phyloP scores from a whole-genome alignment of 495 filamentous ascomycete genomes.

The Trichoderma asperelloides region DNA sequence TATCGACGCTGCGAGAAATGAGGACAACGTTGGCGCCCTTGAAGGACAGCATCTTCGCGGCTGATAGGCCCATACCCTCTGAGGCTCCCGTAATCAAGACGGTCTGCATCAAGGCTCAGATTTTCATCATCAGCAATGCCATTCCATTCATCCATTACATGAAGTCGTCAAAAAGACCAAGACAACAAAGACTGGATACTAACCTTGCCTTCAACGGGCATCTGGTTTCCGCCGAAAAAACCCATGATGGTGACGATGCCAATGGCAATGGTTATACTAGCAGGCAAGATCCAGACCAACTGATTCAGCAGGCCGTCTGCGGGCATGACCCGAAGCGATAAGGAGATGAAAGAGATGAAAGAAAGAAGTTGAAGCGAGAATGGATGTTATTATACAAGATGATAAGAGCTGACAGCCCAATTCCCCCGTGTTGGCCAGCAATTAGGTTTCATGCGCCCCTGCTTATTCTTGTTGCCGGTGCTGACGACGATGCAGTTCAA shows the following conservation, averaged over 20 bases:
- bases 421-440: neutral
- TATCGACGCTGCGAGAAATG: conserved; percentile 64
- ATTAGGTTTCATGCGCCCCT: too few species aligned
- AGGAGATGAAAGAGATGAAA: neutral
- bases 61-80: conserved; percentile 77
- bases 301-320: neutral
- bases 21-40: conserved; percentile 86
- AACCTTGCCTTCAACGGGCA: conserved; percentile 75
- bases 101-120: conserved; percentile 41
- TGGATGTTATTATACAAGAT: neutral
- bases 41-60: conserved; percentile 60
- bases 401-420: neutral
- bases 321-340: neutral
- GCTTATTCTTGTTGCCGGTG: neutral
- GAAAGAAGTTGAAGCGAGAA: neutral
- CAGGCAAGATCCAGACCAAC: neutral
- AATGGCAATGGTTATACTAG: conserved; percentile 23
- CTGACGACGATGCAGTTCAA: neutral
- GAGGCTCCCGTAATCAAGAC: conserved; percentile 86
- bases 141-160: neutral
- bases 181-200: conserved; percentile 14
- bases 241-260: conserved; percentile 51
- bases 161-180: neutral
- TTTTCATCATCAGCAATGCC: neutral
- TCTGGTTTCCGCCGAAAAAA: conserved; percentile 59